phyloP scores from a whole-genome alignment of 1,139 yeast genomes.

The Candida neerlandica region DNA sequence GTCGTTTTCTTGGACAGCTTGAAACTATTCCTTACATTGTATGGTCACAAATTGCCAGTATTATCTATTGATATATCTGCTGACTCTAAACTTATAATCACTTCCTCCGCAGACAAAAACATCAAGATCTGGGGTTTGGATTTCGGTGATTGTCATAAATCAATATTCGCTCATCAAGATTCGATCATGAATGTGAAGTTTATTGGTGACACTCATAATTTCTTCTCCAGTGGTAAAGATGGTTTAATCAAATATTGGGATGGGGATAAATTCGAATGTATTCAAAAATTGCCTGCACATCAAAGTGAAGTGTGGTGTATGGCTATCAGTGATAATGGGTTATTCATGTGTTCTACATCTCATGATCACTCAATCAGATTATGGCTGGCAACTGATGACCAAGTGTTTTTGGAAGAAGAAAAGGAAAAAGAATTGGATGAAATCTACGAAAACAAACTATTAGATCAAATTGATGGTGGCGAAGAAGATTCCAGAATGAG shows the following conservation, averaged over 20 bases:
- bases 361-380: conserved; percentile 92
- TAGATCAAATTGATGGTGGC: conserved; percentile 60
- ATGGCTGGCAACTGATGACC: conserved; percentile 93
- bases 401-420: conserved; percentile 93
- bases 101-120: conserved; percentile 96
- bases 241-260: conserved; percentile 94
- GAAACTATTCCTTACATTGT: conserved; percentile 83
- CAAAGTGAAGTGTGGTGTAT: conserved; percentile 94
- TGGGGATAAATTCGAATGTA: conserved; percentile 93
- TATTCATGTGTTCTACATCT: conserved; percentile 78
- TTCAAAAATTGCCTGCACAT: conserved; percentile 85
- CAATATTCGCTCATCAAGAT: conserved; percentile 95
- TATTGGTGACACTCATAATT: conserved; percentile 81
- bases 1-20: conserved; percentile 85
- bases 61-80: conserved; percentile 84
- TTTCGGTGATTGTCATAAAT: conserved; percentile 97
- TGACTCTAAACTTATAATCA: conserved; percentile 83
- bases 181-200: conserved; percentile 87
- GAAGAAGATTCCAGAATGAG: conserved; percentile 46
- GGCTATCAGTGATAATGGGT: conserved; percentile 73
- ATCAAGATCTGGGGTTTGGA: conserved; percentile 98
- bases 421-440: conserved; percentile 95
- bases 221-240: conserved; percentile 90
- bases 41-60: conserved; percentile 96
- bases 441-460: conserved; percentile 74